Percentiles rank a stretch among this genome's conserved stretches.
phyloP scores from a whole-genome alignment of 306 rosid species.

The Cucurbita argyrosperma region DNA sequence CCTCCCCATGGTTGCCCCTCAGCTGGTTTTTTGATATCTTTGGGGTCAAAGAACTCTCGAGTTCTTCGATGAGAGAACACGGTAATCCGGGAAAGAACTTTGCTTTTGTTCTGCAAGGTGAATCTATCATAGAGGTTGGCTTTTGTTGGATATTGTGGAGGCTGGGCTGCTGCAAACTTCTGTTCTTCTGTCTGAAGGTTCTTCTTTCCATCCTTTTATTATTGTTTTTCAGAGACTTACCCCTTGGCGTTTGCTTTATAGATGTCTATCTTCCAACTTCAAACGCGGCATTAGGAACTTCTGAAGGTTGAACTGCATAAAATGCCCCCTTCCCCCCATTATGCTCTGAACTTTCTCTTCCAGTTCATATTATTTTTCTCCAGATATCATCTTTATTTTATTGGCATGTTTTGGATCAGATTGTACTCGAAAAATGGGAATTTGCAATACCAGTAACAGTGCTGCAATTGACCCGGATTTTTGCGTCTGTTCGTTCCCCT shows the following conservation, averaged over 20 bases:
- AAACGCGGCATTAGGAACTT: neutral
- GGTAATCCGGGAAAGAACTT: neutral
- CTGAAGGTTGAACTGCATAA: neutral
- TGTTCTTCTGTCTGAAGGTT: neutral
- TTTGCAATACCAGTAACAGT: neutral
- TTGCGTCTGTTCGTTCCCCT: neutral
- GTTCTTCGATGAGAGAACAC: neutral
- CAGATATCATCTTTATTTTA: neutral
- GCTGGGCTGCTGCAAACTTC: neutral
- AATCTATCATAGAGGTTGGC: neutral
- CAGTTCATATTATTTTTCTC: neutral
- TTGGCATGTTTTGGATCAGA: neutral
- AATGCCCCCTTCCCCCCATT: neutral
- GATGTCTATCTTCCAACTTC: neutral
- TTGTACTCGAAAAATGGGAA: neutral
- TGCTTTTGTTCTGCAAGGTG: neutral
- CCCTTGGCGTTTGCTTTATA: neutral
- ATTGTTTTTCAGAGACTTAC: neutral
- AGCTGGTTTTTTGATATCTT: constrained; percentile 7
- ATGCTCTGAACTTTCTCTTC: neutral
- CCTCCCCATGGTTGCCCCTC: constrained; percentile 1
- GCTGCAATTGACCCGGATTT: neutral
- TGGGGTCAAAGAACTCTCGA: neutral
- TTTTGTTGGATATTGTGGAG: neutral
- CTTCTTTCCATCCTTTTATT: neutral